Conservation (phyloP, 805 yeast species). For the Saccharomycopsis capsularis region DNA sequence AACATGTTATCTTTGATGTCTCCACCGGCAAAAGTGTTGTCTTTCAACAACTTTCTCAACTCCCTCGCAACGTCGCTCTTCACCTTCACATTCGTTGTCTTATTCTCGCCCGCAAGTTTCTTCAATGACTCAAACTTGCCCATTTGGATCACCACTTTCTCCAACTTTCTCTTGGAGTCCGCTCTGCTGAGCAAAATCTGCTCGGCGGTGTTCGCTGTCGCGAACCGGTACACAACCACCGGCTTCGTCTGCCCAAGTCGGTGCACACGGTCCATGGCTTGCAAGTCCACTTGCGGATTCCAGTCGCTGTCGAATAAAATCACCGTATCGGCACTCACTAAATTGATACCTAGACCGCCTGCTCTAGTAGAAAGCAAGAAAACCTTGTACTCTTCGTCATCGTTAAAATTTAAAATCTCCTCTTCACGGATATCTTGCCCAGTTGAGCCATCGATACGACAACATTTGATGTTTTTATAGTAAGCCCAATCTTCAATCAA, state of each 20-base stretch:
- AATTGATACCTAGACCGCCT: conserved; percentile 89
- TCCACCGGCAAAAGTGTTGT: conserved; percentile 31
- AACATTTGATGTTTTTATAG: conserved; percentile 36
- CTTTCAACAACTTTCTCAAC: conserved; percentile 34
- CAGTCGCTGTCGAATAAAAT: conserved; percentile 88
- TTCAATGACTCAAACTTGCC: conserved; percentile 47
- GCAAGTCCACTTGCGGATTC: conserved; percentile 96
- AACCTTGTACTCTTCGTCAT: conserved; percentile 33
- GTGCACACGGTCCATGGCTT: conserved; percentile 94
- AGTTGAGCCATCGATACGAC: conserved; percentile 74
- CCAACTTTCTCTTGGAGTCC: conserved; percentile 71
- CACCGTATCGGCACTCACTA: conserved; percentile 84
- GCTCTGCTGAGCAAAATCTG: conserved; percentile 75
- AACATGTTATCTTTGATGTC: conserved; percentile 27
- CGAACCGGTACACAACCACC: conserved; percentile 72
- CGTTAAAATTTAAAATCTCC: conserved; percentile 49
- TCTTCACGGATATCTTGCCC: conserved; percentile 57
- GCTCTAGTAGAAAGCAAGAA: conserved; percentile 86
- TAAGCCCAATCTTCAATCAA: conserved; percentile 69
- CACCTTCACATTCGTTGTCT: conserved; percentile 26
- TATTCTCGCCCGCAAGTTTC: conserved; percentile 29
- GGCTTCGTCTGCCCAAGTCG: conserved; percentile 87
- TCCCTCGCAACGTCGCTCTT: conserved; percentile 32
- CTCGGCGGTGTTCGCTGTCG: conserved; percentile 74
- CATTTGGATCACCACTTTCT: conserved; percentile 63